These are phyloP conservation scores for Sherardia arvensis DNA, from an alignment of 257 asterid species.

Conservation along the genomic window DNA sequence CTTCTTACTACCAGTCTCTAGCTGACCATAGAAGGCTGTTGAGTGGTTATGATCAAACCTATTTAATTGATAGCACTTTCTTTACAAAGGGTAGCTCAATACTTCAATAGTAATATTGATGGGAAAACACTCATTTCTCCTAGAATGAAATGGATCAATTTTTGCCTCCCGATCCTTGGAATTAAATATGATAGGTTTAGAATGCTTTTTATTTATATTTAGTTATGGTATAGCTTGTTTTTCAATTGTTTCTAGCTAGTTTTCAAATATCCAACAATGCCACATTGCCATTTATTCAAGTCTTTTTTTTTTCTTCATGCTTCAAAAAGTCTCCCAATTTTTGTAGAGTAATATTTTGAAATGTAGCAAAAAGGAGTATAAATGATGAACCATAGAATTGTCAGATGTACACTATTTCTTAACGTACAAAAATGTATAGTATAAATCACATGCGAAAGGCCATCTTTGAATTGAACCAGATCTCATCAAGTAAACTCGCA, in stretches of 20 bases:
- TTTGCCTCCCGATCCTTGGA: not conserved
- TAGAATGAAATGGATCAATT: not conserved
- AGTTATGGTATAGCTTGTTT: no score
- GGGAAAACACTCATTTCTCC: not conserved
- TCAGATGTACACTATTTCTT: not conserved
- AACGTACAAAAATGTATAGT: no score
- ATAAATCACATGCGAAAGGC: not conserved
- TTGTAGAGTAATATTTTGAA: no score
- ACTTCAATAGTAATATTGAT: not conserved
- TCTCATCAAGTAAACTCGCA: not conserved
- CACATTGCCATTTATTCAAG: no score
- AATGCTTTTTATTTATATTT: no score
- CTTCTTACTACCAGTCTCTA: slow-evolving; percentile 60
- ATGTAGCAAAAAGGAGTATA: not conserved
- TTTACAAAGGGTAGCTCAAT: slow-evolving; percentile 1
- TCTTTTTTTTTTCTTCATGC: not conserved
- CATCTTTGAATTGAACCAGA: not conserved
- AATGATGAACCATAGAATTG: not conserved
- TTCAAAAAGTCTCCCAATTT: no score
- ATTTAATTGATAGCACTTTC: not conserved
- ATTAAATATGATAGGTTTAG: not conserved
- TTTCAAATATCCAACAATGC: no score
- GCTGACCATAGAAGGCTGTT: slow-evolving; percentile 33
- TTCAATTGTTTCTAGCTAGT: not conserved
- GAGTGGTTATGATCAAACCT: not conserved